phyloP scores from a whole-genome alignment of 257 asterid species.

The Echium plantagineum region DNA sequence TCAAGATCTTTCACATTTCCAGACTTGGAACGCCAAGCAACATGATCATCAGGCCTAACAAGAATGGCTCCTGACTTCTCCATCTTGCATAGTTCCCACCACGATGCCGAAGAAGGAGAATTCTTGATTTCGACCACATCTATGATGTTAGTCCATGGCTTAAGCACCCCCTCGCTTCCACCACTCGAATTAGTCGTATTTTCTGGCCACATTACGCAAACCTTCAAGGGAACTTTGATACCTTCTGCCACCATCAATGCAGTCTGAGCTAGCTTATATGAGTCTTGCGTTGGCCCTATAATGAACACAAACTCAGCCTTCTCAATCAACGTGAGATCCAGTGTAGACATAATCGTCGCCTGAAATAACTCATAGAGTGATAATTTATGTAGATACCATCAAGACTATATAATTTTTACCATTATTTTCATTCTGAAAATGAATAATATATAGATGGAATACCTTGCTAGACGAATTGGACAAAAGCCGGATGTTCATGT shows the following conservation, averaged over 20 bases:
- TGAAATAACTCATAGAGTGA: constrained; percentile 1
- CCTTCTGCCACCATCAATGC: constrained; percentile 59
- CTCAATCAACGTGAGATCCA: constrained; percentile 58
- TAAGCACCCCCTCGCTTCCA: constrained; percentile 32
- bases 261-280: constrained; percentile 56
- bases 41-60: constrained; percentile 89
- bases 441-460: constrained; percentile 1
- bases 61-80: constrained; percentile 60
- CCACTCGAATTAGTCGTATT: constrained; percentile 14
- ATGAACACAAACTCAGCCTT: constrained; percentile 64
- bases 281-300: constrained; percentile 57
- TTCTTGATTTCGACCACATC: constrained; percentile 47
- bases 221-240: constrained; percentile 35
- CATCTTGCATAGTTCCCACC: constrained; percentile 87
- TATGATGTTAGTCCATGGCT: constrained; percentile 47
- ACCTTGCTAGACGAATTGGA: constrained; percentile 36
- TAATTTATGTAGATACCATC: too few species aligned
- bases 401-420: too few species aligned
- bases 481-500: constrained; percentile 44
- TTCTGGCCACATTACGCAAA: constrained; percentile 60
- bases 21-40: constrained; percentile 59
- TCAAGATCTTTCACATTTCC: constrained; percentile 22
- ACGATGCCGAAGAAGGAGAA: constrained; percentile 30
- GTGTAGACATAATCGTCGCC: constrained; percentile 55
- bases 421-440: too few species aligned